Conservation (phyloP, 2,329 filamentous ascomycete species). For the Beauveria australis region DNA sequence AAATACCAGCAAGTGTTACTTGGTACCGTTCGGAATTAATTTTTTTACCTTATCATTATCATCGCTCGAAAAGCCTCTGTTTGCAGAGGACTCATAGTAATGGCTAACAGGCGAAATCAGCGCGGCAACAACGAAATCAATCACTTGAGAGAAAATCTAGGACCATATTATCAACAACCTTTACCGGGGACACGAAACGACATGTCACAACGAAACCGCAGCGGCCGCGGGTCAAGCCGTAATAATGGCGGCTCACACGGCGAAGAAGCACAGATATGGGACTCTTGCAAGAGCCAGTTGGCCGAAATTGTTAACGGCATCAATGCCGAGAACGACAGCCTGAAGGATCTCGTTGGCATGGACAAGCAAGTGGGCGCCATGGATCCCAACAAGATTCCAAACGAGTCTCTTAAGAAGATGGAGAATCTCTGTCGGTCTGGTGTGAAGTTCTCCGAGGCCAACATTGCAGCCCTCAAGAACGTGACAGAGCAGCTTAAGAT, state of each 20-base stretch:
- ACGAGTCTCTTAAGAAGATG: conserved; percentile 32
- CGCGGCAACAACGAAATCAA: conserved; percentile 9
- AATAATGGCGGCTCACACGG: conserved; percentile 35
- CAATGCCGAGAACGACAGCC: conserved; percentile 35
- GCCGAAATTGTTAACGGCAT: conserved; percentile 31
- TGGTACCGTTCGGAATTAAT: neutral
- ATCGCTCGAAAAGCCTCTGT: neutral
- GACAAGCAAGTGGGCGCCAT: conserved; percentile 33
- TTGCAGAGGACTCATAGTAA: conserved; percentile 9
- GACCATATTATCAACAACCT: conserved; percentile 9
- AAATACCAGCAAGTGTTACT: neutral
- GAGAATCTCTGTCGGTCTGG: conserved; percentile 35
- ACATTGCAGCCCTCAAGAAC: conserved; percentile 26
- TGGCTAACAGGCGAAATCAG: conserved; percentile 12
- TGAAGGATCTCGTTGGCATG: conserved; percentile 29
- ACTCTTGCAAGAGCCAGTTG: conserved; percentile 30
- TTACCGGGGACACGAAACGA: conserved; percentile 11
- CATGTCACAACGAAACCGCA: conserved; percentile 38
- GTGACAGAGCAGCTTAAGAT: conserved; percentile 36
- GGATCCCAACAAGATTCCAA: conserved; percentile 29
- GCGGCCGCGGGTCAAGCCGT: conserved; percentile 35
- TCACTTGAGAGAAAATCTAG: conserved; percentile 10
- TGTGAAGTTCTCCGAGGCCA: conserved; percentile 32
- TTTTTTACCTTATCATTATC: neutral
- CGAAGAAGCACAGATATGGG: conserved; percentile 37